Evolutionary conservation across 78 protist genomes (phyloP), one percentile per base, ranked within the genome.

Genomic region (Dictyostelium firmibasis): DNA sequence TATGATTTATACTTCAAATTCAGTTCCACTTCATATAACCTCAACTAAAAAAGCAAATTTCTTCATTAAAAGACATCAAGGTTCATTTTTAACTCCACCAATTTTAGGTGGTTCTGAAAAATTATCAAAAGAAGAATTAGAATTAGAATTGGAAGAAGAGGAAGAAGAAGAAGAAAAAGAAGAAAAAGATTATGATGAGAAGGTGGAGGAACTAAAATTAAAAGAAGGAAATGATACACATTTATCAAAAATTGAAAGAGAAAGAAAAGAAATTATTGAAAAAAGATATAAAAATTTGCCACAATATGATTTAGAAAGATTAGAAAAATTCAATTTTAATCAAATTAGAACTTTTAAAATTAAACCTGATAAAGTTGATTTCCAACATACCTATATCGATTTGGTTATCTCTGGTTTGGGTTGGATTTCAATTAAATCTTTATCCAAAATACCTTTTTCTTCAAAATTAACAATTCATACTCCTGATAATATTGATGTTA

Each of bases 341-440:
- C 82, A 89, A 69, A 47, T 81, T 20, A 64, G n/a, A 47, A 35
- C 62, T 62, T 89, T 89, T 50, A 69, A 53, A 18, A 64, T 89
- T 31, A 81, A 50, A 38, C 87, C 94, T 14, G 83, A 78, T 10
- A 78, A 33, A 33, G 25, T 89, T 14, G 94, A 89, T 69, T 89
- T 70, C 18, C 35, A 50, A 81, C 94, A 92, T 47, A 79, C 96
- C 6, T 57, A 47, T 69, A 9, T 72, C 74, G 96, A 92, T 72
- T 20, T 92, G 14, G 89, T 92, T 31, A 67, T 92, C 5, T 92
- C 96, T 31, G 96, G 96, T 14, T 23, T 92, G 5, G 96, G 96
- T 67, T 92, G 96, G 96, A 69, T 92, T 23, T 72, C 91, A 29
- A 81, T 89, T 3, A 89, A 89, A 60, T 57, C 83, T 18, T 31